Evolutionary conservation across 257 asterid genomes (phyloP).

Genomic region (Eucommia ulmoides): DNA sequence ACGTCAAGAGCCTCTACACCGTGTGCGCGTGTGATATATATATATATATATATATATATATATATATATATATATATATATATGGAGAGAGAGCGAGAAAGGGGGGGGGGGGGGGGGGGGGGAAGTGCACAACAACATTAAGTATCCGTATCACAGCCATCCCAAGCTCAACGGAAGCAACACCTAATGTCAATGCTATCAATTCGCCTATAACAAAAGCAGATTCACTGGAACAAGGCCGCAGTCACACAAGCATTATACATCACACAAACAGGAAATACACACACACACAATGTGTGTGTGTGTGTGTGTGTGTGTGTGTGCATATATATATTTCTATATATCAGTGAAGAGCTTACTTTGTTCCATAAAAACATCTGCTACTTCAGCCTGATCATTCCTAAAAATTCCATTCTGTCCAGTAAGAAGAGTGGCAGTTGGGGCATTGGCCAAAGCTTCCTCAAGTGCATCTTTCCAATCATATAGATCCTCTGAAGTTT

Average conservation of each 20-base stretch:
- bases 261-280: not conserved
- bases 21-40: too few relatives aligned
- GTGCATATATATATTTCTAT: not conserved
- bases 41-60: too few relatives aligned
- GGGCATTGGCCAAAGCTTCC: conserved; percentile 87
- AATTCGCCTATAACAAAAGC: conserved; percentile 60
- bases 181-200: too few relatives aligned
- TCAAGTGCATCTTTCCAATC: conserved; percentile 97
- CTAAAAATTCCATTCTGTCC: conserved; percentile 75
- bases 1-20: too few relatives aligned
- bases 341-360: conserved; percentile 22
- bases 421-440: conserved; percentile 52
- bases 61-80: too few relatives aligned
- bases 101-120: too few relatives aligned
- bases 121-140: too few relatives aligned
- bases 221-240: conserved; percentile 73
- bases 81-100: too few relatives aligned
- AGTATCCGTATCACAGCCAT: too few relatives aligned
- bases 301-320: not conserved
- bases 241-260: too few relatives aligned
- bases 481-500: conserved; percentile 77
- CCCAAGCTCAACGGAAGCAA: too few relatives aligned
- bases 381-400: conserved; percentile 57
- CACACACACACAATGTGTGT: too few relatives aligned
- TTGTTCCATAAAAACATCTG: conserved; percentile 57